Base-by-base conservation (phyloP, 1,284 basidiomycete genomes). In the Caloboletus inedulis region DNA sequence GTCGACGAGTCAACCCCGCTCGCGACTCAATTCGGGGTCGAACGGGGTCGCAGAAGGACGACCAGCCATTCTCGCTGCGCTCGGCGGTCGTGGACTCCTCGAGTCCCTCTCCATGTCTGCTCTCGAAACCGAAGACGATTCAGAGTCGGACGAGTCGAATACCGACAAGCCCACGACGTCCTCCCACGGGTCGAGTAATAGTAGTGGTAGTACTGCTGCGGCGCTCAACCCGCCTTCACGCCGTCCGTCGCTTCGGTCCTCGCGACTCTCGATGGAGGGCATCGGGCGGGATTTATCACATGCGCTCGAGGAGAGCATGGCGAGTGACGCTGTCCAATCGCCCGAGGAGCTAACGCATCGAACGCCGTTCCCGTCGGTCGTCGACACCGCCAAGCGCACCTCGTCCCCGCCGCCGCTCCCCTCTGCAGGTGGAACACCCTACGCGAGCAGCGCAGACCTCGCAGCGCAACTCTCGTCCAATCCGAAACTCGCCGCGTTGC, bases 51-150 rank as follows among this genome's bases (percentile, higher is more conserved):
- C 12, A 23, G 65, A 66, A 16, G 63, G 54, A 9, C 65, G 60
- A 0, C 53, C 67, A 0, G 55, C 65, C 27, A 21, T 59, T 25
- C 56, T 68, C 23, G 47, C 66, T 1, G 66, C 64, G 1, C 62
- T 67, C 9, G 59, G 72, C 31, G 68, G 69, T 1, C 72, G 65
- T 21, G 47, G 62, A 4, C 54, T 74, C 14, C 69, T 74, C 10
- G 74, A 76, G 25, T 65, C 69, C 8, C 61, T 77, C 34, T 72
- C 73, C 25, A 75, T 75, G 62, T 75, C 75, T 5, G 73, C 73
- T 6, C 59, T 75, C 14, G 75, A 74, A 18, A 68, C 58, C 1
- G 74, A 77, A 40, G 73, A 74, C 25, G 60, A 64, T 21, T n/a
- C n/a, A n/a, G n/a, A n/a, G n/a, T 46, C 43, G 27, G 57, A 59